Percentiles rank a stretch among this genome's conserved stretches.
Conservation (phyloP, 306 rosid genomes). For the Oemleria cerasiformis region DNA sequence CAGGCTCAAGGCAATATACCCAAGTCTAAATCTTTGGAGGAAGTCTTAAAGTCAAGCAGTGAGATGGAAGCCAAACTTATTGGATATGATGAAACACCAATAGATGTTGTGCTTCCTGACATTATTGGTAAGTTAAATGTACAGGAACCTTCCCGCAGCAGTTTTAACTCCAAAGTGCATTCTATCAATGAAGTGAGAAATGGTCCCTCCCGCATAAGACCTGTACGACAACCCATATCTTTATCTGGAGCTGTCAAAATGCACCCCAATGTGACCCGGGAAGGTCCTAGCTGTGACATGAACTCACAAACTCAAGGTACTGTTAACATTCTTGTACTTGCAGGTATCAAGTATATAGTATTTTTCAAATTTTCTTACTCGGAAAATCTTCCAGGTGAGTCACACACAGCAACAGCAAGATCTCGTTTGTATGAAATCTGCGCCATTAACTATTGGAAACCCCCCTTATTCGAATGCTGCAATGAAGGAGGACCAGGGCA, state of each 20-base stretch:
- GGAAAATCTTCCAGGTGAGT: constrained; percentile 33
- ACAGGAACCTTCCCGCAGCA: constrained; percentile 28
- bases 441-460: constrained; percentile 58
- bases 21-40: constrained; percentile 66
- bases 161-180: constrained; percentile 24
- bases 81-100: constrained; percentile 78
- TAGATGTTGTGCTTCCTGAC: constrained; percentile 34
- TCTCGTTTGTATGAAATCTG: constrained; percentile 68
- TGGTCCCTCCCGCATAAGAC: constrained; percentile 22
- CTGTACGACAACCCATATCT: constrained; percentile 23
- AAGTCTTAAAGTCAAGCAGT: constrained; percentile 53
- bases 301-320: constrained; percentile 46
- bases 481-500: constrained; percentile 82
- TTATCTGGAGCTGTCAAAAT: constrained; percentile 6
- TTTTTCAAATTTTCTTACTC: constrained; percentile 5
- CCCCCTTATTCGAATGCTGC: constrained; percentile 69
- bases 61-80: constrained; percentile 68
- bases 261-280: constrained; percentile 16
- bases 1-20: constrained; percentile 63
- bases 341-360: constrained; percentile 20
- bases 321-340: constrained; percentile 11
- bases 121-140: constrained; percentile 2
- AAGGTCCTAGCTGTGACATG: constrained; percentile 24
- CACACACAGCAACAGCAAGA: constrained; percentile 43
- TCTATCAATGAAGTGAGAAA: constrained; percentile 13